Percentiles rank a stretch among this genome's conserved stretches.
Evolutionary conservation across 768 basidiomycete genomes (phyloP).

Genomic region (Agaricus blazei): DNA sequence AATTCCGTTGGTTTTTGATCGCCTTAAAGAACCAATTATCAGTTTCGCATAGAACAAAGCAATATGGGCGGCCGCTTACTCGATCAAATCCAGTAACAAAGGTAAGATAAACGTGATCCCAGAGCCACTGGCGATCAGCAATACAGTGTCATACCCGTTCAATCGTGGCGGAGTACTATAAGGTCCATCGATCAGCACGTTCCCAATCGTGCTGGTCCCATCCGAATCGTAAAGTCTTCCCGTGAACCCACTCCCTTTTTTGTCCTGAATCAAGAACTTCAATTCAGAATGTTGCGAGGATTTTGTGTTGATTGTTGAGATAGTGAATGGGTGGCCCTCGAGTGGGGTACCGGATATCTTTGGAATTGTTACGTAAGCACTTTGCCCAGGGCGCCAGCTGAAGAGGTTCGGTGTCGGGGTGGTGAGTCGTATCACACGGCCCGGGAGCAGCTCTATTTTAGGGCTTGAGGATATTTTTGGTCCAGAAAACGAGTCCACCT

Average conservation of each 20-base stretch:
- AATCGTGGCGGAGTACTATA: constrained; percentile 35
- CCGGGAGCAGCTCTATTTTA: constrained; percentile 36
- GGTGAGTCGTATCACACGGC: constrained; percentile 40
- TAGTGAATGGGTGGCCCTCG: constrained; percentile 62
- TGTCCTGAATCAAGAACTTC: constrained; percentile 54
- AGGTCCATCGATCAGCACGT: constrained; percentile 50
- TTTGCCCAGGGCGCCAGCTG: constrained; percentile 51
- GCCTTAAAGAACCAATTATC: constrained; percentile 15
- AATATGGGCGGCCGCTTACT: constrained; percentile 20
- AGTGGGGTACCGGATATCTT: constrained; percentile 37
- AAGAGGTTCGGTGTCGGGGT: constrained; percentile 32
- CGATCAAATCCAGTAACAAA: constrained; percentile 35
- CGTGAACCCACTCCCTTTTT: constrained; percentile 48
- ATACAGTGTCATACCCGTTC: constrained; percentile 29
- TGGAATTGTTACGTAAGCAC: constrained; percentile 47
- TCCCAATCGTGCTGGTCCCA: constrained; percentile 13
- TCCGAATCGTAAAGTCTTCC: constrained; percentile 33
- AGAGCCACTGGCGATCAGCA: constrained; percentile 45
- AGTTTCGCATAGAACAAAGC: background rate
- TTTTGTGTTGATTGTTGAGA: constrained; percentile 35
- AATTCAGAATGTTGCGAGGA: constrained; percentile 22
- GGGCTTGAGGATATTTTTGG: constrained; percentile 14
- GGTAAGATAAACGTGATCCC: constrained; percentile 45
- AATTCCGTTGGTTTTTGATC: constrained; percentile 18
- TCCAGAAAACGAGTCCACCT: background rate